phyloP scores from a whole-genome alignment of 2,329 filamentous ascomycete genomes.

The Fusarium napiforme region DNA sequence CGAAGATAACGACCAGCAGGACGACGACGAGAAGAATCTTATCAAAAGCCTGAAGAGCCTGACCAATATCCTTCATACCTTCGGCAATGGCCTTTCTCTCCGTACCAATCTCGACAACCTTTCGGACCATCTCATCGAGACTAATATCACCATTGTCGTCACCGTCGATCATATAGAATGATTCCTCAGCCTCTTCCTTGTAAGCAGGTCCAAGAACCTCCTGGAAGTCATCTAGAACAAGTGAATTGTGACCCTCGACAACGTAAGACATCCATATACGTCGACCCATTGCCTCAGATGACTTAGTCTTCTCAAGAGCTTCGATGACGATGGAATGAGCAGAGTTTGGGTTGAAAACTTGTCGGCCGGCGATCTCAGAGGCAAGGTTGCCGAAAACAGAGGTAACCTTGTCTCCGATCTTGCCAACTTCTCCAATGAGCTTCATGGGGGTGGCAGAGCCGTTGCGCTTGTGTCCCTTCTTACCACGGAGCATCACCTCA shows the following conservation, averaged over 20 bases:
- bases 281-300: conserved; percentile 91
- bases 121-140: conserved; percentile 93
- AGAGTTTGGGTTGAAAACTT: conserved; percentile 92
- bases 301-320: conserved; percentile 84
- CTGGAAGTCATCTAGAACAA: conserved; percentile 82
- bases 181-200: conserved; percentile 83
- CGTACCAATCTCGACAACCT: conserved; percentile 83
- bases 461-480: conserved; percentile 58
- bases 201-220: conserved; percentile 86
- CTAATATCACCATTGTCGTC: conserved; percentile 95
- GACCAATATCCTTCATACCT: conserved; percentile 97
- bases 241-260: conserved; percentile 83
- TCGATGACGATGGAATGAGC: conserved; percentile 90
- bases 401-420: conserved; percentile 92
- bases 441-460: conserved; percentile 81
- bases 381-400: conserved; percentile 93
- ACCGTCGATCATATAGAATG: conserved; percentile 81
- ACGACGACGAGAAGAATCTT: conserved; percentile 85
- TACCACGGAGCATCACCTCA: conserved; percentile 72
- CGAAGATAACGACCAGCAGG: conserved; percentile 81
- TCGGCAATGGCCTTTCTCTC: conserved; percentile 89
- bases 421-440: conserved; percentile 79
- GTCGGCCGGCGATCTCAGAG: conserved; percentile 93
- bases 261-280: conserved; percentile 99
- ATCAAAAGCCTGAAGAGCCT: conserved; percentile 92